These are phyloP conservation scores for Flueggea neowawraea DNA, from an alignment of 441 rosid species.

Conservation along the genomic window DNA sequence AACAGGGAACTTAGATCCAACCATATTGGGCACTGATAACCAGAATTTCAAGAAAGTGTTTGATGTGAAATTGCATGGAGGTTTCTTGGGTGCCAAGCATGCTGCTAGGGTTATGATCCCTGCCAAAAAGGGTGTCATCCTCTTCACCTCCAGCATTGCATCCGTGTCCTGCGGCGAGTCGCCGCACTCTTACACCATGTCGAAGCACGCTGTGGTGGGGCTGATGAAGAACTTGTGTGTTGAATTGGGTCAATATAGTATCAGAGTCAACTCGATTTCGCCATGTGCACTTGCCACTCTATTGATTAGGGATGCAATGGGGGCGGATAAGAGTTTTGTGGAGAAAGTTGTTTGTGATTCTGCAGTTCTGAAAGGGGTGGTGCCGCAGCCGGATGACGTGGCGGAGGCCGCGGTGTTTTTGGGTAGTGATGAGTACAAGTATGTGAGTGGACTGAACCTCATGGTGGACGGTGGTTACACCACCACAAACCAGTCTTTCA, in stretches of 20 bases:
- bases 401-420: constrained; percentile 45
- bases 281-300: constrained; percentile 33
- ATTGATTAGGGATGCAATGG: constrained; percentile 12
- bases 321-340: constrained; percentile 6
- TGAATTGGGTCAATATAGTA: constrained; percentile 41
- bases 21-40: constrained; percentile 9
- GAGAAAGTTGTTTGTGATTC: constrained; percentile 15
- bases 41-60: constrained; percentile 34
- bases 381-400: constrained; percentile 24
- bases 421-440: constrained; percentile 41
- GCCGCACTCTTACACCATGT: constrained; percentile 32
- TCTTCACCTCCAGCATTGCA: constrained; percentile 33
- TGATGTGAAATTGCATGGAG: constrained; percentile 31
- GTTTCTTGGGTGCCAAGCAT: constrained; percentile 40
- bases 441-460: constrained; percentile 41
- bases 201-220: constrained; percentile 51
- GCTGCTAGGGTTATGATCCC: constrained; percentile 54
- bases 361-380: constrained; percentile 32
- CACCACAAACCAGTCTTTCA: constrained; percentile 15
- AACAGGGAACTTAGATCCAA: background rate
- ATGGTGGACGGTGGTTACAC: constrained; percentile 46
- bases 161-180: constrained; percentile 14
- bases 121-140: constrained; percentile 29
- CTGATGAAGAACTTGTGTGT: constrained; percentile 37
- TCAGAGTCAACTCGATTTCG: constrained; percentile 44